Evolutionary conservation across 805 yeast species (phyloP).

Genomic region (Grigorovia yakushimaensis): DNA sequence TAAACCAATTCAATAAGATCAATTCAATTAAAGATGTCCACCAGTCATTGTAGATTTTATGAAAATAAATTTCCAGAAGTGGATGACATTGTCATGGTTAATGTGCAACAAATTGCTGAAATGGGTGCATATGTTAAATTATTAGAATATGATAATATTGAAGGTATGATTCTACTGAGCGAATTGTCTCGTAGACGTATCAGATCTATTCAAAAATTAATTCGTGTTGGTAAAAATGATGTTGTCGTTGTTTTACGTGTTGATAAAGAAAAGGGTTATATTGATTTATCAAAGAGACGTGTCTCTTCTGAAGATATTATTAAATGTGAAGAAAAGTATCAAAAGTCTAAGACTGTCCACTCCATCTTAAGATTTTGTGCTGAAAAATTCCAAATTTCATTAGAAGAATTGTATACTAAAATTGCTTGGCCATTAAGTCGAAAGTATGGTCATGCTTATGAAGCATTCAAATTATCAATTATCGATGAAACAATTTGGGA

Average conservation of each 20-base stretch:
- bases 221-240: slow-evolving; percentile 97
- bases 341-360: slow-evolving; percentile 94
- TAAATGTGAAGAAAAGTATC: slow-evolving; percentile 95
- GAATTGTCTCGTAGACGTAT: slow-evolving; percentile 98
- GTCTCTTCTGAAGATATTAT: slow-evolving; percentile 96
- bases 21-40: slow-evolving; percentile 45
- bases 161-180: slow-evolving; percentile 94
- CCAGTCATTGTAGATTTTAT: slow-evolving; percentile 89
- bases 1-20: not conserved
- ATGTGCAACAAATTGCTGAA: slow-evolving; percentile 96
- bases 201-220: slow-evolving; percentile 91
- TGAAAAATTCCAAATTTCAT: slow-evolving; percentile 81
- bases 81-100: slow-evolving; percentile 98
- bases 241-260: slow-evolving; percentile 97
- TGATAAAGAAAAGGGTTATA: slow-evolving; percentile 97
- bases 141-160: slow-evolving; percentile 94
- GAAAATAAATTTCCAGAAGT: slow-evolving; percentile 98
- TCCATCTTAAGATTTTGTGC: slow-evolving; percentile 98
- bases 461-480: slow-evolving; percentile 92
- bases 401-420: slow-evolving; percentile 76
- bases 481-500: slow-evolving; percentile 82
- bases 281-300: slow-evolving; percentile 94
- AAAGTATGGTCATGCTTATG: slow-evolving; percentile 94
- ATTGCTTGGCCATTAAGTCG: slow-evolving; percentile 97
- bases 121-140: slow-evolving; percentile 98